Base-by-base conservation (phyloP, 768 basidiomycete genomes). In the Trametes elegans region DNA sequence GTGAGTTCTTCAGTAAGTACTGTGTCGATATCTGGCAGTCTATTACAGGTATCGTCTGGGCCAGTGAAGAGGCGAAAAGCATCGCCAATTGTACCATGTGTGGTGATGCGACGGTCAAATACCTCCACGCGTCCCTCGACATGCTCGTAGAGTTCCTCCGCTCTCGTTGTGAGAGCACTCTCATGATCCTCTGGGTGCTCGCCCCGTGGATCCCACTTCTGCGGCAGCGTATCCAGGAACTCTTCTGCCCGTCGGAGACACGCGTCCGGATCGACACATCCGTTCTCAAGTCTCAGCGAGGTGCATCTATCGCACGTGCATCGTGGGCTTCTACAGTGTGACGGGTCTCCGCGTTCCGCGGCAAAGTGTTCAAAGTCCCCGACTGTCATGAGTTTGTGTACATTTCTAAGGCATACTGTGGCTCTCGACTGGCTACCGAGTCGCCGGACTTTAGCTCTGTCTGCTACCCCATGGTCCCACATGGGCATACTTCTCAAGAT, bases 171-270 rank as follows among this genome's bases (percentile, higher is more conserved):
- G n/a, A n/a, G n/a, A n/a, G n/a, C n/a, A n/a, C n/a, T 26, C 26
- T 53, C 52, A 24, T 43, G 29, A 35, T 53, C 52, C n/a, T 53
- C 52, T 6, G 52, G 52, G 3, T 45, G 42, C 14, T 14, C 24
- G 13, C 6, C 16, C 18, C 29, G 14, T 3, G 52, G 52, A 43
- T 53, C 43, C 52, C 52, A 53, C n/a, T 38, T 36, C 4, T n/a
- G 24, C 0, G 52, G 52, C 2, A 53, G 34, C 5, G 18, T 2
- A 14, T 35, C 34, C 18, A 53, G 3, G 7, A 53, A 11, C 2
- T 18, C 7, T 13, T 27, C n/a, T n/a, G 52, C 52, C 21, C 24
- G 27, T n/a, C 3, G 4, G 19, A 3, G 16, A 35, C 52, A 53
- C 13, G 16, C 2, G 11, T 45, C 31, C 6, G 52, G 52, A 35